These are phyloP conservation scores for Tausonia pullulans DNA, from an alignment of 1,284 basidiomycete genomes.

Conservation along the genomic window DNA sequence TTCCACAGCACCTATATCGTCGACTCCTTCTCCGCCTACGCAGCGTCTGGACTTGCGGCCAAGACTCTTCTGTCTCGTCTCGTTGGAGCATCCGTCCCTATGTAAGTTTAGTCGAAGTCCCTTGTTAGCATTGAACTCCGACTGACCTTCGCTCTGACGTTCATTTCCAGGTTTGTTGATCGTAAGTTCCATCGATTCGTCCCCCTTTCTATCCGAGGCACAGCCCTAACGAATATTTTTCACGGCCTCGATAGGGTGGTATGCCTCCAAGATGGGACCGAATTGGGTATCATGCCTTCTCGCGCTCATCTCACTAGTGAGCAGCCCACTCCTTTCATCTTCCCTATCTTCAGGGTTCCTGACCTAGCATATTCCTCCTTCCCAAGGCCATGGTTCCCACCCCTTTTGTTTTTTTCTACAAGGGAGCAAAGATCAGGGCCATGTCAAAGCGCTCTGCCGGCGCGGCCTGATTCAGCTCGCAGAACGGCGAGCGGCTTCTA, in stretches of 20 bases:
- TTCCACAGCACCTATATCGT: slow-evolving; percentile 21
- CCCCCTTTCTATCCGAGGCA: not conserved
- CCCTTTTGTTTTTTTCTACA: slow-evolving; percentile 10
- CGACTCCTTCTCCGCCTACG: slow-evolving; percentile 23
- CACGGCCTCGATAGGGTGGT: not conserved
- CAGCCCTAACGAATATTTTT: no score
- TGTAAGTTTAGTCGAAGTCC: not conserved
- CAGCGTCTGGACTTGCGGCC: slow-evolving; percentile 37
- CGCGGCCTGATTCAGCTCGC: no score
- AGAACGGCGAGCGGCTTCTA: no score
- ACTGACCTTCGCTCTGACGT: not conserved
- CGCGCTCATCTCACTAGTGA: slow-evolving; percentile 8
- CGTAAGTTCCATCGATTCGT: not conserved
- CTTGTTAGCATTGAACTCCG: not conserved
- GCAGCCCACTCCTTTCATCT: not conserved
- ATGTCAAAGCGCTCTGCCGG: slow-evolving; percentile 6
- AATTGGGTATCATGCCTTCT: slow-evolving; percentile 3
- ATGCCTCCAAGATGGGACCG: slow-evolving; percentile 2
- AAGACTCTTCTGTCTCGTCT: slow-evolving; percentile 41
- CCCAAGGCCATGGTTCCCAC: slow-evolving; percentile 10
- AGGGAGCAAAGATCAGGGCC: slow-evolving; percentile 9
- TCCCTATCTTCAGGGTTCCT: no score
- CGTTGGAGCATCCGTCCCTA: slow-evolving; percentile 32
- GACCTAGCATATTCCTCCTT: not conserved
- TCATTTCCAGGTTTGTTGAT: slow-evolving; percentile 20